Conservation (phyloP, 2,329 filamentous ascomycete species). For the Onygenales sp. region DNA sequence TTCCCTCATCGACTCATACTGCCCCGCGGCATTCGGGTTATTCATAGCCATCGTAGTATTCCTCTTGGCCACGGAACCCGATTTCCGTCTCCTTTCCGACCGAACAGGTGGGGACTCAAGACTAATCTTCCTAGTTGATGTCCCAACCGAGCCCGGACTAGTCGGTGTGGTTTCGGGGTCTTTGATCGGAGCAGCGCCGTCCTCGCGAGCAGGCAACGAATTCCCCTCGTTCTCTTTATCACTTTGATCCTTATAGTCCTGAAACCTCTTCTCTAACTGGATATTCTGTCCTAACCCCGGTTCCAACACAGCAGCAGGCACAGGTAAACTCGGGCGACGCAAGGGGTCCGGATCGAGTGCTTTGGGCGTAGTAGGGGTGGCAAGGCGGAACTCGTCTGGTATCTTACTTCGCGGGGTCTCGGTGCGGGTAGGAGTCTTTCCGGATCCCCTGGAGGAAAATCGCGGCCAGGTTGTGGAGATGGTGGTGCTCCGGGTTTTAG, state of each 20-base stretch:
- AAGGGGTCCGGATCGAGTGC: not conserved
- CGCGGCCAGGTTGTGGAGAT: slow-evolving; percentile 4
- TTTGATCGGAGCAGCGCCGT: not conserved
- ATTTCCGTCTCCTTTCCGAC: not conserved
- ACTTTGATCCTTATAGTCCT: not conserved
- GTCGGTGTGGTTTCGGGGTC: not conserved
- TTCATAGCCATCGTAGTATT: not conserved
- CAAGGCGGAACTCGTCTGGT: not conserved
- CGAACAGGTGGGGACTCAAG: not conserved
- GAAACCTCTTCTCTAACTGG: not conserved
- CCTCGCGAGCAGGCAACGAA: not conserved
- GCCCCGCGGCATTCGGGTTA: not conserved
- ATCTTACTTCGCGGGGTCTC: not conserved
- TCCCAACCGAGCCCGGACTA: not conserved
- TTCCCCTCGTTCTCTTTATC: not conserved
- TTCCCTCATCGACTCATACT: not conserved
- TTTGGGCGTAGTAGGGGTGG: not conserved
- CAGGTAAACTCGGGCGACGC: not conserved
- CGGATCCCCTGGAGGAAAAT: not conserved
- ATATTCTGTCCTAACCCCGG: not conserved
- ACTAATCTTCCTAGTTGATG: not conserved
- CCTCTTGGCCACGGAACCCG: not conserved
- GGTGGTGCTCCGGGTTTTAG: slow-evolving; percentile 1
- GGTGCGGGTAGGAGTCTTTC: not conserved
- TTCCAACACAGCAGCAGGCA: not conserved